Conservation (phyloP, 2,329 filamentous ascomycete genomes). For the Mycosphaerella arachidis region DNA sequence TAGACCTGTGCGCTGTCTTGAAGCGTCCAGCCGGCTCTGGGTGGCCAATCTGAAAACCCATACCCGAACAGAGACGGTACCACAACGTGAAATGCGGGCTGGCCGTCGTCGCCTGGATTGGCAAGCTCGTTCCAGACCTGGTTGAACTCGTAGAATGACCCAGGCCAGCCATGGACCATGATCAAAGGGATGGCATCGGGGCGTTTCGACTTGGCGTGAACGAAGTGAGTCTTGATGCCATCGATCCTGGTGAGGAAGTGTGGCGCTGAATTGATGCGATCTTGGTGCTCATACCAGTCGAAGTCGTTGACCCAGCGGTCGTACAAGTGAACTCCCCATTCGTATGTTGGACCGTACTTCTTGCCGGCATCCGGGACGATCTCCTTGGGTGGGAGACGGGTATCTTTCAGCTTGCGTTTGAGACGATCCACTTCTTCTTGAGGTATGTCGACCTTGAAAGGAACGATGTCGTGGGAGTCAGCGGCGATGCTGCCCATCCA, state of each 20-base stretch:
- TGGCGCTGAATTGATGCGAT: conserved; percentile 30
- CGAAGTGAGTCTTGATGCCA: conserved; percentile 35
- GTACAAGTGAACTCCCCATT: conserved; percentile 36
- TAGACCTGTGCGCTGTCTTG: conserved; percentile 37
- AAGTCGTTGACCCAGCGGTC: conserved; percentile 34
- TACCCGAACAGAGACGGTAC: conserved; percentile 56
- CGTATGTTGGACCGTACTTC: conserved; percentile 33
- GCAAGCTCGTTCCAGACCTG: conserved; percentile 37
- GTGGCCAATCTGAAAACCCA: conserved; percentile 42
- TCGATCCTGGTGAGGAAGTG: conserved; percentile 37
- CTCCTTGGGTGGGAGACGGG: conserved; percentile 32
- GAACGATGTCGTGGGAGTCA: conserved; percentile 21
- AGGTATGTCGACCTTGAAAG: conserved; percentile 35
- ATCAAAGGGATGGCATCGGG: conserved; percentile 40
- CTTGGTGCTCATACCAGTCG: conserved; percentile 33
- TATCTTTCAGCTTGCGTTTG: conserved; percentile 36
- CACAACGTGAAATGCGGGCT: conserved; percentile 51
- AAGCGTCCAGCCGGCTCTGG: conserved; percentile 32
- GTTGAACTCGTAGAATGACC: conserved; percentile 43
- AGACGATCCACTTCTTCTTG: conserved; percentile 36
- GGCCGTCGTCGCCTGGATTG: conserved; percentile 27
- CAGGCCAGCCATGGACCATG: conserved; percentile 44
- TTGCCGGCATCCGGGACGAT: conserved; percentile 37
- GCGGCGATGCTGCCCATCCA: neutral
- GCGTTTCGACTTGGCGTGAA: conserved; percentile 33